These are phyloP conservation scores for Hevea brasiliensis DNA, from an alignment of 345 rosid genomes.

Conservation along the genomic window DNA sequence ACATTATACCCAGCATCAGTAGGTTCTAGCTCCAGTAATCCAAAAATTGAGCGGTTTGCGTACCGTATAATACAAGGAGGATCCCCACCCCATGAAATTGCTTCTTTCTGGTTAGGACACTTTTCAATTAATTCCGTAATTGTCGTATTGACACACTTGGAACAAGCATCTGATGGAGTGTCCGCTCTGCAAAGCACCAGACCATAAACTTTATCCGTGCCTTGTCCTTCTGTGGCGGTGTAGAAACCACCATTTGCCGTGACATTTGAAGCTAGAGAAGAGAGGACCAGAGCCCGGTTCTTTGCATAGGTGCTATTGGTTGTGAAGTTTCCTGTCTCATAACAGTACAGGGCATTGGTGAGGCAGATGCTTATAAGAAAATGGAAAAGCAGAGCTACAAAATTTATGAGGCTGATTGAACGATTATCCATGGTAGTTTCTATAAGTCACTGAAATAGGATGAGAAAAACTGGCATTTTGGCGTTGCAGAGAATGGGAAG, in stretches of 20 bases:
- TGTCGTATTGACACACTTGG: conserved; percentile 20
- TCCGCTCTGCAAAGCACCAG: conserved; percentile 40
- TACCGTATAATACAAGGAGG: conserved; percentile 45
- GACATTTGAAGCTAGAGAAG: conserved; percentile 31
- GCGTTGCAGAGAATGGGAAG: too few relatives aligned
- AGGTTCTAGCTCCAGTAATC: conserved; percentile 31
- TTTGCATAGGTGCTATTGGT: conserved; percentile 18
- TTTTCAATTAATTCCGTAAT: conserved; percentile 11
- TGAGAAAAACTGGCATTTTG: too few relatives aligned
- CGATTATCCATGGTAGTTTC: too few relatives aligned
- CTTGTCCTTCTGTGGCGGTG: conserved; percentile 27
- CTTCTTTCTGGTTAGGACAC: conserved; percentile 47
- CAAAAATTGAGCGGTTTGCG: conserved; percentile 28
- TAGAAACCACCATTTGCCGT: conserved; percentile 29
- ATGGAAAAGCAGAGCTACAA: neutral
- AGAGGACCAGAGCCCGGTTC: conserved; percentile 32
- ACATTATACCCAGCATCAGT: neutral
- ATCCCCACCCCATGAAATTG: conserved; percentile 24
- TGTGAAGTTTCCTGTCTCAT: conserved; percentile 36
- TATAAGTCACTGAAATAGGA: too few relatives aligned
- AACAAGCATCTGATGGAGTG: conserved; percentile 29
- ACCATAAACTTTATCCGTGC: conserved; percentile 23
- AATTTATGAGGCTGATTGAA: neutral
- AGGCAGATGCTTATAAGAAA: neutral
- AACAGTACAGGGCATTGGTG: neutral